Percentiles rank a stretch among this genome's conserved stretches.
phyloP scores from a whole-genome alignment of 176 grass and related monocot species.

The Chloris gayana region DNA sequence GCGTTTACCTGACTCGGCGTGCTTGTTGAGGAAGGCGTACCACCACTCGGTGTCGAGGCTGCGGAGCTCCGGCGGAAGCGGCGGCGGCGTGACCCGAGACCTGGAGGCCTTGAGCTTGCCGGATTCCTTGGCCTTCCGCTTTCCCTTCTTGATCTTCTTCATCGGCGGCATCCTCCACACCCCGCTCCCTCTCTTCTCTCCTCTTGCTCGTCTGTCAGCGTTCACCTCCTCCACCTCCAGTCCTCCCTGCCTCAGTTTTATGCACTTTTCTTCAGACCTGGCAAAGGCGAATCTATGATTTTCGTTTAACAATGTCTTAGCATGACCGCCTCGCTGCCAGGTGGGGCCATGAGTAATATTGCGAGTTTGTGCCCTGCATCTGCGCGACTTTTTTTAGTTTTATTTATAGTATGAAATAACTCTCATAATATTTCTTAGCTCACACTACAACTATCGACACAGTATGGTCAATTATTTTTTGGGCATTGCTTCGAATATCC shows the following conservation, averaged over 20 bases:
- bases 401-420: not conserved
- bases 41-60: conserved; percentile 90
- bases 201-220: not conserved
- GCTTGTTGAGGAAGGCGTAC: conserved; percentile 80
- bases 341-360: not conserved
- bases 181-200: not conserved
- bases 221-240: not conserved
- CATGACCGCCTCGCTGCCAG: not conserved
- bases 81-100: conserved; percentile 25
- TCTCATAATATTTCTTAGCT: not conserved
- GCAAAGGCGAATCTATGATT: not conserved
- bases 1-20: conserved; percentile 49
- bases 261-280: not conserved
- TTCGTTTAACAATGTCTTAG: not conserved
- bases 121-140: conserved; percentile 70
- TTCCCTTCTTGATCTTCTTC: conserved; percentile 82
- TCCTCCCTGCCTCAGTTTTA: conserved; percentile 1
- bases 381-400: not conserved
- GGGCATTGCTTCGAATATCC: no score
- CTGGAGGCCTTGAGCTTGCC: conserved; percentile 51
- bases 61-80: conserved; percentile 59
- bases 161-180: conserved; percentile 44
- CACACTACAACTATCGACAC: not conserved
- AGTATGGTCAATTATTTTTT: no score
- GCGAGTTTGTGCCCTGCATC: not conserved